Conservation (phyloP, 495 filamentous ascomycete species). For the Penicillium robsamsonii region DNA sequence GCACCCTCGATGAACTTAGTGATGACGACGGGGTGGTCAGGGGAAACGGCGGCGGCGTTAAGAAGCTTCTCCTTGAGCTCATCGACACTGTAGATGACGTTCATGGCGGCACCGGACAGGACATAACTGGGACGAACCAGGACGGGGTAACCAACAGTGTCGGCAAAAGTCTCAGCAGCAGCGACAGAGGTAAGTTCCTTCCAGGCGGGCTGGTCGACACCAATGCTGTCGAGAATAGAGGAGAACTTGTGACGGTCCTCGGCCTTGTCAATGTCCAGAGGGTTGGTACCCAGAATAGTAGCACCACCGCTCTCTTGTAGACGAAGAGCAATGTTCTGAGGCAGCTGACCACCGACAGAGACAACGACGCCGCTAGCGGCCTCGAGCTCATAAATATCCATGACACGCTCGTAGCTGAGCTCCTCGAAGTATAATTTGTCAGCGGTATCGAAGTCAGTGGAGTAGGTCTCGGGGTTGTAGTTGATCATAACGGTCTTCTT, state of each 20-base stretch:
- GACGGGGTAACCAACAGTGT: conserved; percentile 85
- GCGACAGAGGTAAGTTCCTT: conserved; percentile 90
- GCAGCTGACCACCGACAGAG: conserved; percentile 91
- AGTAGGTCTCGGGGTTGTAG: conserved; percentile 86
- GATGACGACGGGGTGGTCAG: conserved; percentile 95
- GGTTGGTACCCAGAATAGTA: conserved; percentile 86
- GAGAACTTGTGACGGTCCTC: conserved; percentile 98
- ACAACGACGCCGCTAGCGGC: conserved; percentile 85
- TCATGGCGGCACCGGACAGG: conserved; percentile 96
- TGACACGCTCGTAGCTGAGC: conserved; percentile 93
- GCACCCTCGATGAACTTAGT: conserved; percentile 98
- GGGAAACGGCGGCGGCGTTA: conserved; percentile 86
- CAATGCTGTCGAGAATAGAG: conserved; percentile 92
- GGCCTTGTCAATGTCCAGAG: conserved; percentile 91
- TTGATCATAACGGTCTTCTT: conserved; percentile 99
- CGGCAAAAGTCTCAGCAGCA: conserved; percentile 82
- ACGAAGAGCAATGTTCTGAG: conserved; percentile 93
- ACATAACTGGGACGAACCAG: conserved; percentile 94
- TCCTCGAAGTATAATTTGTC: conserved; percentile 97
- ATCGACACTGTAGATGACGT: conserved; percentile 83
- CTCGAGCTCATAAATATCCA: conserved; percentile 98
- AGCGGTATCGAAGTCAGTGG: conserved; percentile 90
- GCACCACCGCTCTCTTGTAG: conserved; percentile 90
- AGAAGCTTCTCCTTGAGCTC: conserved; percentile 86
- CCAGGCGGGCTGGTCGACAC: conserved; percentile 96